Conservation (phyloP, 768 basidiomycete species). For the Russula abietina region DNA sequence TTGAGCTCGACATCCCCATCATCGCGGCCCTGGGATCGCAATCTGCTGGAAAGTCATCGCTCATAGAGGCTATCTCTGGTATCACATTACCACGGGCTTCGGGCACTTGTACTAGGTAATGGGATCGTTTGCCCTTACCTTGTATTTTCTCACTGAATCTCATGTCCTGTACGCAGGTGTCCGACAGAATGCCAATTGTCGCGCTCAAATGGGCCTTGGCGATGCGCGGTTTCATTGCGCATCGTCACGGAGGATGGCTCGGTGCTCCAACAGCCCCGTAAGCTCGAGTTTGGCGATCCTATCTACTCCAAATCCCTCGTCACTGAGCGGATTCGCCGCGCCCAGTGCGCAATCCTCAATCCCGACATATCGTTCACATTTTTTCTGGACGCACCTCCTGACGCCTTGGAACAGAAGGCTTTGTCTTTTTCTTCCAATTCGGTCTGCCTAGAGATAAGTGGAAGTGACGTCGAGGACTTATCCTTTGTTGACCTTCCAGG, state of each 20-base stretch:
- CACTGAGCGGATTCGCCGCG: constrained; percentile 60
- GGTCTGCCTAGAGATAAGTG: constrained; percentile 36
- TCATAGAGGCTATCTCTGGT: constrained; percentile 72
- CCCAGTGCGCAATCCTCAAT: constrained; percentile 61
- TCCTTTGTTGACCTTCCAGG: constrained; percentile 40
- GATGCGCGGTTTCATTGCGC: constrained; percentile 33
- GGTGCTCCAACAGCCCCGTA: constrained; percentile 33
- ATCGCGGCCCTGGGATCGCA: constrained; percentile 74
- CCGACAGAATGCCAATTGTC: constrained; percentile 36
- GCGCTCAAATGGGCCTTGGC: constrained; percentile 30
- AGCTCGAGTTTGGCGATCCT: constrained; percentile 28
- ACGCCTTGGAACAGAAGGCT: constrained; percentile 18
- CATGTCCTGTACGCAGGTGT: constrained; percentile 27
- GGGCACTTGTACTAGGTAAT: constrained; percentile 69
- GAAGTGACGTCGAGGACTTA: constrained; percentile 36
- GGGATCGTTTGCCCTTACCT: not conserved
- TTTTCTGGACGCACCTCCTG: constrained; percentile 39
- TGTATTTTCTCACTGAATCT: not conserved
- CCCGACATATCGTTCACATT: constrained; percentile 34
- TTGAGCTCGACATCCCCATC: constrained; percentile 65
- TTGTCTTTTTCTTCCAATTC: constrained; percentile 35
- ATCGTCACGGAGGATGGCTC: constrained; percentile 27
- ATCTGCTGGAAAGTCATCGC: constrained; percentile 69
- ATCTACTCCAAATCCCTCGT: constrained; percentile 50
- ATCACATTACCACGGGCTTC: constrained; percentile 62